phyloP scores from a whole-genome alignment of 2,329 filamentous ascomycete genomes.

The Penicillium hordei region DNA sequence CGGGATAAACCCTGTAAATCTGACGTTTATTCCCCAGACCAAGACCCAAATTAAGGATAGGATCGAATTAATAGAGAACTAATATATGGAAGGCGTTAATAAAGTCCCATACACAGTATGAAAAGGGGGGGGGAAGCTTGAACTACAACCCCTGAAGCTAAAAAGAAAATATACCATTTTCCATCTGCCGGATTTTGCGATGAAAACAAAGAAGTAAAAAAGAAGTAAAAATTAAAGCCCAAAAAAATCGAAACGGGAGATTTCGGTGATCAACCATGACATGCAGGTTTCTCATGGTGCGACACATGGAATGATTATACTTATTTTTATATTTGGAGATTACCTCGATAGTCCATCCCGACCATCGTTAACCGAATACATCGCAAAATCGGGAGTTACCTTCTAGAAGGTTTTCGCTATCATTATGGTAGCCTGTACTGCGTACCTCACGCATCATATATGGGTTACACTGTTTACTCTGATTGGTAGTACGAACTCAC shows the following conservation, averaged over 20 bases:
- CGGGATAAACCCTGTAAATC: background rate
- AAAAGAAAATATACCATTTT: background rate
- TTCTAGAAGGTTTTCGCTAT: conserved; percentile 36
- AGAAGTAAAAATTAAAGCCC: background rate
- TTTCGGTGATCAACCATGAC: conserved; percentile 6
- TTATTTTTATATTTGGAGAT: conserved; percentile 4
- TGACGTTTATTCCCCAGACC: conserved; percentile 4
- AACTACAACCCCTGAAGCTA: conserved; percentile 8
- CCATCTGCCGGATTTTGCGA: background rate
- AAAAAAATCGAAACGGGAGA: background rate
- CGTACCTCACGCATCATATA: background rate
- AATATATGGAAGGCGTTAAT: background rate
- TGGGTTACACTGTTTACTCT: background rate
- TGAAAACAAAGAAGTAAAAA: background rate
- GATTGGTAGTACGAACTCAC: background rate
- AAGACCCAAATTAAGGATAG: background rate
- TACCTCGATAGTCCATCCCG: conserved; percentile 22
- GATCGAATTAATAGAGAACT: background rate
- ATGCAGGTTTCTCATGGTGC: conserved; percentile 12
- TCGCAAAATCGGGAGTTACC: conserved; percentile 28
- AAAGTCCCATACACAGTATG: conserved; percentile 6
- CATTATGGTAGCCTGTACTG: background rate
- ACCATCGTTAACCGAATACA: conserved; percentile 27
- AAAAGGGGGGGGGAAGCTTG: conserved; percentile 11
- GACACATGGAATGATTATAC: conserved; percentile 14